Evolutionary conservation across 768 basidiomycete species (phyloP).

Genomic region (Rhizopogon vulgaris): DNA sequence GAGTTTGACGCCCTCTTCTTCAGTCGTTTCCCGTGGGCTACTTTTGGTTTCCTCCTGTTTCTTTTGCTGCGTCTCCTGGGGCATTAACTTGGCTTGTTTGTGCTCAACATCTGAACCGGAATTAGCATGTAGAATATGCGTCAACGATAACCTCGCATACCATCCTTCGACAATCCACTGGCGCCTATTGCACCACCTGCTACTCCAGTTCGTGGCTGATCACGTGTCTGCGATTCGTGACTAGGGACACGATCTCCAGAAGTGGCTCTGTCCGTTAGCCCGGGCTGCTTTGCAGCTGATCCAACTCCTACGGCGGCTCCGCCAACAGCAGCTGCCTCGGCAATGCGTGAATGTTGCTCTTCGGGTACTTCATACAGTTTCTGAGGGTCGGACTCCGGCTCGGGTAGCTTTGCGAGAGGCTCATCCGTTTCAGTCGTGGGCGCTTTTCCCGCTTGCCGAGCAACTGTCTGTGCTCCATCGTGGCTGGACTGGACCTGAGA

Average conservation of each 20-base stretch:
- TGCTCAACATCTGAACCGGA: not conserved
- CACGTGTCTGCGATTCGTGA: not conserved
- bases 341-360: not conserved
- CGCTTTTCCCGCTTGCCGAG: not conserved
- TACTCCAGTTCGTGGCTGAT: not conserved
- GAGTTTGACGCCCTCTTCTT: conserved; percentile 2
- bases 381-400: too few relatives aligned
- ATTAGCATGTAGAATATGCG: not conserved
- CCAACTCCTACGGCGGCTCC: not conserved
- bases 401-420: not conserved
- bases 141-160: conserved; percentile 4
- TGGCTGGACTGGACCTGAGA: not conserved
- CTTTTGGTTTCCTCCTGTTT: not conserved
- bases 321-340: not conserved
- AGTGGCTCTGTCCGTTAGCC: too few relatives aligned
- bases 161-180: not conserved
- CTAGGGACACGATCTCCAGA: too few relatives aligned
- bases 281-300: not conserved
- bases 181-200: not conserved
- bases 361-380: not conserved
- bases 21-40: not conserved
- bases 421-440: not conserved
- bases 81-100: not conserved
- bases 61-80: not conserved
- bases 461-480: not conserved